A percentile compares a stretch with the other conserved stretches of the same genome.
phyloP scores from a whole-genome alignment of 768 basidiomycete genomes.

The Tulasnella sp. region DNA sequence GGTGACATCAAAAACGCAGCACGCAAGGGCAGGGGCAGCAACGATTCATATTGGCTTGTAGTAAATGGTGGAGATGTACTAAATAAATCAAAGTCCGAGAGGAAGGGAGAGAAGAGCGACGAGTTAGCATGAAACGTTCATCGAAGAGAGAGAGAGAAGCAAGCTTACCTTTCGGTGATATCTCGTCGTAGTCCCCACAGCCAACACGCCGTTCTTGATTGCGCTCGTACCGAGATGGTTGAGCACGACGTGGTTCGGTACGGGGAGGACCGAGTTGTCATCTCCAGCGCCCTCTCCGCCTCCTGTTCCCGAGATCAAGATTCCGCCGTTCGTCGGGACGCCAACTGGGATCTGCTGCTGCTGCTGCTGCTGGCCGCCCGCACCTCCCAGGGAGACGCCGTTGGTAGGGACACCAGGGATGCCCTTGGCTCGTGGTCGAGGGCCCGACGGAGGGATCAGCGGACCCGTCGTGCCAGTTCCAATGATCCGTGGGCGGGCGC shows the following conservation, averaged over 20 bases:
- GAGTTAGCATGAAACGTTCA: not conserved
- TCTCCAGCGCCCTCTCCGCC: conserved; percentile 37
- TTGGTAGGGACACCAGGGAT: not conserved
- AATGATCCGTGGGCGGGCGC: conserved; percentile 17
- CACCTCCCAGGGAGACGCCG: not conserved
- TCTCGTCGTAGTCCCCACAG: conserved; percentile 84
- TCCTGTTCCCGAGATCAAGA: not conserved
- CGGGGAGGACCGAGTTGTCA: conserved; percentile 83
- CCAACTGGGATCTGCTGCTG: not conserved
- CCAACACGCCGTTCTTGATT: conserved; percentile 86
- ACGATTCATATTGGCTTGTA: conserved; percentile 48
- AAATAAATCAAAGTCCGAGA: conserved; percentile 5
- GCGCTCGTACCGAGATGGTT: conserved; percentile 94
- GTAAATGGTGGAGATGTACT: conserved; percentile 83
- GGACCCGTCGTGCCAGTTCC: conserved; percentile 29
- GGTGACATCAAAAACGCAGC: not conserved
- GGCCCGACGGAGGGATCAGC: conserved; percentile 32
- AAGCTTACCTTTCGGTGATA: conserved; percentile 78
- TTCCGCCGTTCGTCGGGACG: not conserved
- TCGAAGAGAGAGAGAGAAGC: not conserved
- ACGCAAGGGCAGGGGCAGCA: not conserved
- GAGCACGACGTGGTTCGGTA: conserved; percentile 87
- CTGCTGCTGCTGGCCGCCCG: not conserved
- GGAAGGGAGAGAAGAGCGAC: conserved; percentile 21
- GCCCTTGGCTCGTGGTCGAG: conserved; percentile 23